Evolutionary conservation across 495 filamentous ascomycete genomes (phyloP), one percentile per base, ranked within the genome.

Genomic region (Aspergillus ellipticus): DNA sequence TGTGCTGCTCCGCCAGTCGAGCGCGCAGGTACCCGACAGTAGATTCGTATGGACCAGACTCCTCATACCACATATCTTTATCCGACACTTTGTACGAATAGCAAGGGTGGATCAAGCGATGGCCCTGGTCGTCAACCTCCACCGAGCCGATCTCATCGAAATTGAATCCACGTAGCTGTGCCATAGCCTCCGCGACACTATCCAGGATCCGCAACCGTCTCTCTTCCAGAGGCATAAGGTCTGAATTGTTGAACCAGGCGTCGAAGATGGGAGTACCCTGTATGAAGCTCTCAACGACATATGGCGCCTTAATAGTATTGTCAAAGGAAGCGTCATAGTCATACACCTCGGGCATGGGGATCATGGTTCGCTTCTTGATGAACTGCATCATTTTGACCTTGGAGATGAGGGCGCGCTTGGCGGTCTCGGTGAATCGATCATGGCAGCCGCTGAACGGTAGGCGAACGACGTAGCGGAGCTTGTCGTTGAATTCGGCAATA

Each of bases 181-280:
- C 54, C 67, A 74, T 68, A n/a, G 64, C 63, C 4, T 28, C 24
- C 1, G 71, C 68, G 16, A 73, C 46, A 0, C 31, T 51, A 24
- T 58, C 33, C 20, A 71, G 50, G 16, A 58, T 47, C 15, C 59
- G 60, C 13, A 42, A 45, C 16, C 68, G 66, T 47, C 21, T 51
- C 17, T 51, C 29, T 7, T 24, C 49, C 24, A 39, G 15, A 11
- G n/a, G 19, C 17, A 41, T 21, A 11, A 29, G 29, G 17, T 11
- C 29, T 1, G 31, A n/a, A 0, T 10, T 5, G 9, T 51, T 31
- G 29, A 51, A 51, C 49, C 49, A 51, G 5, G 17, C 29, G 1
- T 51, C 29, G 3, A 21, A 19, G 0, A 51, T 17, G 16, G 35
- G 9, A 17, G 11, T 22, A 3, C 49, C 49, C 0, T 31, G 21